Evolutionary conservation across 2,329 filamentous ascomycete species (phyloP).

Genomic region (Grosmannia clavigera): DNA sequence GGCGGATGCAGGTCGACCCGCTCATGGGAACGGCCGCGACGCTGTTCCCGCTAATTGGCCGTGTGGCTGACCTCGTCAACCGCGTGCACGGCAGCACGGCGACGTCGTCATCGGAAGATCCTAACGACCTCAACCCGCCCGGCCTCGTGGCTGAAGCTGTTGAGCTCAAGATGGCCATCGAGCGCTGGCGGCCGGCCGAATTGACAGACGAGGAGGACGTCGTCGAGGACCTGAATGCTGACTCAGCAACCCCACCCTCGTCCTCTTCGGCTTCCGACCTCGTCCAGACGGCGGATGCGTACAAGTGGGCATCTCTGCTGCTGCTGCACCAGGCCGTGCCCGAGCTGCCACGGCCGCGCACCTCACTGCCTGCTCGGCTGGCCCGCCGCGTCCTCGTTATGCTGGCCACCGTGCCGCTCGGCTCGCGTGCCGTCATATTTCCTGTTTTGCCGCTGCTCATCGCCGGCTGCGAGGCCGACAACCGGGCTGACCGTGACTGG

Average conservation of each 20-base stretch:
- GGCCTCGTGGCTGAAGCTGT: slow-evolving; percentile 2
- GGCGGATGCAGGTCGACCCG: neutral
- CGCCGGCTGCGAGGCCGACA: slow-evolving; percentile 3
- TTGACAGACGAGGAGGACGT: neutral
- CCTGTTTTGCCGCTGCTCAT: slow-evolving; percentile 2
- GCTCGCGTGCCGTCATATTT: slow-evolving; percentile 4
- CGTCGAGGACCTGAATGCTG: neutral
- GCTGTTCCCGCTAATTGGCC: slow-evolving; percentile 2
- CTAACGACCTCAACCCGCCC: neutral
- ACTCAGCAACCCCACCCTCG: neutral
- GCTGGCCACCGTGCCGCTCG: slow-evolving; percentile 2
- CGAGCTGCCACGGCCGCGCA: neutral
- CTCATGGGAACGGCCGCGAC: slow-evolving; percentile 1
- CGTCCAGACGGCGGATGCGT: slow-evolving; percentile 2
- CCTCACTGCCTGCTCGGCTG: neutral
- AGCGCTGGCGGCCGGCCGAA: neutral
- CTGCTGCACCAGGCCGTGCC: slow-evolving; percentile 4
- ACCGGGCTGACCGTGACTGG: neutral
- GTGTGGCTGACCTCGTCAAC: slow-evolving; percentile 3
- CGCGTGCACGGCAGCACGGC: neutral
- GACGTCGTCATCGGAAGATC: neutral
- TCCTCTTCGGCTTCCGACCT: neutral
- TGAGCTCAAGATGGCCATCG: neutral
- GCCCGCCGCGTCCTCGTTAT: slow-evolving; percentile 1
- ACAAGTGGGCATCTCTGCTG: slow-evolving; percentile 2